Conservation (phyloP, 2,329 filamentous ascomycete genomes). For the Didymella segeticola region DNA sequence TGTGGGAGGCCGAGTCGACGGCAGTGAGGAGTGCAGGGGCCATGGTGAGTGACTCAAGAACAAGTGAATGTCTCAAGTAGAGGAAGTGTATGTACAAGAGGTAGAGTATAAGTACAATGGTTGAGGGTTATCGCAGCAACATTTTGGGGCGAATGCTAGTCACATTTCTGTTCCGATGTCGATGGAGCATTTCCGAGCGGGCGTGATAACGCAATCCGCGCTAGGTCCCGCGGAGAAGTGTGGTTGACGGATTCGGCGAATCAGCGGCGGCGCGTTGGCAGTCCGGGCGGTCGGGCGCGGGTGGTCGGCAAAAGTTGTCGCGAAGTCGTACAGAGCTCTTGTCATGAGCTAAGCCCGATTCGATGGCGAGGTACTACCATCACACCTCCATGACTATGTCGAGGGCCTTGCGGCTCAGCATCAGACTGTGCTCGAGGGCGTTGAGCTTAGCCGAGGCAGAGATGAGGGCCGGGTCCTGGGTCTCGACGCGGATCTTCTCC, state of each 20-base stretch:
- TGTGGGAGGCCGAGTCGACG: conserved; percentile 70
- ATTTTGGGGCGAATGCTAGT: conserved; percentile 15
- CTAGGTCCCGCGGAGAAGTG: conserved; percentile 11
- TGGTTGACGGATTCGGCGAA: conserved; percentile 4
- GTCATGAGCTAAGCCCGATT: too few species aligned
- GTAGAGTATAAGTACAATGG: neutral
- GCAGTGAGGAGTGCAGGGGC: conserved; percentile 71
- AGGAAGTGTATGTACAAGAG: conserved; percentile 1
- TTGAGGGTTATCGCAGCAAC: conserved; percentile 1
- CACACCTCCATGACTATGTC: conserved; percentile 81
- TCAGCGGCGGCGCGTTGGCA: conserved; percentile 4
- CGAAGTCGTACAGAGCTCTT: too few species aligned
- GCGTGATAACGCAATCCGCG: conserved; percentile 15
- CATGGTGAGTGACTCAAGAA: conserved; percentile 40
- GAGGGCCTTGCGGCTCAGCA: conserved; percentile 73
- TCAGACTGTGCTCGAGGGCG: conserved; percentile 76
- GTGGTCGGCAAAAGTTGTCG: too few species aligned
- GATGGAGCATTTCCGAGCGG: conserved; percentile 16
- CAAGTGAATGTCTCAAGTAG: conserved; percentile 16
- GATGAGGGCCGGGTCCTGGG: conserved; percentile 84
- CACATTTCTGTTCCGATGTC: conserved; percentile 19
- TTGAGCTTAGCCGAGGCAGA: conserved; percentile 82
- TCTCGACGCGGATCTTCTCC: conserved; percentile 89
- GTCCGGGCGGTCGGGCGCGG: too few species aligned
- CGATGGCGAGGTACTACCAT: too few species aligned